Percentiles rank a stretch among this genome's conserved stretches.
Conservation (phyloP, 1,284 basidiomycete genomes). For the Sporisorium graminicola region DNA sequence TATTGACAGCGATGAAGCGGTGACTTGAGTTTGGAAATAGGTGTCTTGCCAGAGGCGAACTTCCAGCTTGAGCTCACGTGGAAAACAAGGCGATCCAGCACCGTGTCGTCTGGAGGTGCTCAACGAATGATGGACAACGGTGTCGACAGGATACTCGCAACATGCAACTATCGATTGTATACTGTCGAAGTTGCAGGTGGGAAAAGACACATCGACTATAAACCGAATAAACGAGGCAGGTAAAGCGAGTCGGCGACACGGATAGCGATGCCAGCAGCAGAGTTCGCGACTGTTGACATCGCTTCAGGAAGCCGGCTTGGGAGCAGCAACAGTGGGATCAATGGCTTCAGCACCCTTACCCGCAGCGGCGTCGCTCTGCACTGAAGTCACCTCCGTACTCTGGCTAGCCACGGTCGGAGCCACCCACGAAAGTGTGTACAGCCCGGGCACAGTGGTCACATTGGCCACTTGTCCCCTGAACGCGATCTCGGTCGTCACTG, state of each 20-base stretch:
- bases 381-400: too few relatives aligned
- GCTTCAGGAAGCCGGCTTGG: background rate
- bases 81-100: too few relatives aligned
- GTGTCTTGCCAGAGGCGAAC: too few relatives aligned
- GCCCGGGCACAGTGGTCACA: conserved; percentile 31
- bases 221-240: background rate
- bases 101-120: too few relatives aligned
- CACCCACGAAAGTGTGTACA: conserved; percentile 48
- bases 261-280: background rate
- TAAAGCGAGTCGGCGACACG: background rate
- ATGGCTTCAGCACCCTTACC: background rate
- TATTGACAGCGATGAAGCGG: too few relatives aligned
- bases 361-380: background rate
- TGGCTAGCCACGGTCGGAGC: conserved; percentile 22
- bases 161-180: too few relatives aligned
- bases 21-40: too few relatives aligned
- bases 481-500: conserved; percentile 27
- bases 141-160: too few relatives aligned
- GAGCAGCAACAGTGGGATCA: too few relatives aligned
- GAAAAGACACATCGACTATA: background rate
- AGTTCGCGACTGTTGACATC: background rate
- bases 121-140: too few relatives aligned
- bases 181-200: too few relatives aligned
- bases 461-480: conserved; percentile 44
- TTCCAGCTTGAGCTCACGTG: too few relatives aligned